Percentiles rank a stretch among this genome's conserved stretches.
Conservation (phyloP, 2,329 filamentous ascomycete genomes). For the Lasiodiplodia sp. region DNA sequence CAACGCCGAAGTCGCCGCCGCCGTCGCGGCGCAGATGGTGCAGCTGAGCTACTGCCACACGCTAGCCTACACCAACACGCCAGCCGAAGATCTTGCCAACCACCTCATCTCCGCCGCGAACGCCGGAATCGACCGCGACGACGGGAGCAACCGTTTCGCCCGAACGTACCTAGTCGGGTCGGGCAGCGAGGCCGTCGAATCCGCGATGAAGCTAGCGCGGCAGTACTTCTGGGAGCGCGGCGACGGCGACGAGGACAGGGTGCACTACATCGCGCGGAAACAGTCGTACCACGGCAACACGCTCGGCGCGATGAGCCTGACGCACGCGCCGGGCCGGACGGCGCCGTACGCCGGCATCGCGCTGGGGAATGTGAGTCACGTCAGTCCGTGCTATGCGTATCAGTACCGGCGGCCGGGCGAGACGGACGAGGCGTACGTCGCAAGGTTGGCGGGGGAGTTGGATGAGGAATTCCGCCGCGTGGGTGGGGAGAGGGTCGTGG, state of each 20-base stretch:
- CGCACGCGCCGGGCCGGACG: slow-evolving; percentile 68
- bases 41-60: slow-evolving; percentile 67
- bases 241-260: slow-evolving; percentile 62
- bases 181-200: slow-evolving; percentile 73
- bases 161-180: slow-evolving; percentile 65
- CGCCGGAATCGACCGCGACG: slow-evolving; percentile 53
- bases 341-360: slow-evolving; percentile 68
- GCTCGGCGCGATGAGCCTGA: slow-evolving; percentile 69
- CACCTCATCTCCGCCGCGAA: slow-evolving; percentile 59
- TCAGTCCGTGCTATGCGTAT: slow-evolving; percentile 73
- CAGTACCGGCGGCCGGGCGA: slow-evolving; percentile 62
- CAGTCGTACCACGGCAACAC: slow-evolving; percentile 76
- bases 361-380: slow-evolving; percentile 60
- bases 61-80: slow-evolving; percentile 62
- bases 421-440: slow-evolving; percentile 65
- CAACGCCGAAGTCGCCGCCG: slow-evolving; percentile 65
- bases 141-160: slow-evolving; percentile 30
- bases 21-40: slow-evolving; percentile 66
- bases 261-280: slow-evolving; percentile 68
- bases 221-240: slow-evolving; percentile 70
- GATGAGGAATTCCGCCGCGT: slow-evolving; percentile 70
- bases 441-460: slow-evolving; percentile 67
- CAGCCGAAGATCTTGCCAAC: slow-evolving; percentile 61
- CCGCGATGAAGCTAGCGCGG: slow-evolving; percentile 69
- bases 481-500: slow-evolving; percentile 71